Conservation (phyloP, 306 rosid genomes). For the Arachis stenosperma region DNA sequence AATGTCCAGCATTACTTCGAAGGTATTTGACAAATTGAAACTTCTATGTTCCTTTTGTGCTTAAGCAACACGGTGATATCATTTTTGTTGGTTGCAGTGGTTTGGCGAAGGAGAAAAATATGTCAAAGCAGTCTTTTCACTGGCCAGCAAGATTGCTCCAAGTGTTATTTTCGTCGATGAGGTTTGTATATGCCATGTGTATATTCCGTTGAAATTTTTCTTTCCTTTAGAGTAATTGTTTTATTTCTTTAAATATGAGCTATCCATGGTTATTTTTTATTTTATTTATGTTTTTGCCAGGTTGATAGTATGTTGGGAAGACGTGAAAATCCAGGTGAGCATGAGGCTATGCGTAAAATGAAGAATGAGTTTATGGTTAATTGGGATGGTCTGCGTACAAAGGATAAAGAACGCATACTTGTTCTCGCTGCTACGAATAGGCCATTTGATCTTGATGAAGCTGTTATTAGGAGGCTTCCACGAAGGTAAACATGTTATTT, state of each 20-base stretch:
- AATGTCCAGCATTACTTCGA: conserved; percentile 94
- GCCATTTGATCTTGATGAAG: conserved; percentile 99
- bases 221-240: neutral
- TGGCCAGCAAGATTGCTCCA: conserved; percentile 97
- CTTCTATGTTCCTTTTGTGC: conserved; percentile 3
- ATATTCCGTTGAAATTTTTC: neutral
- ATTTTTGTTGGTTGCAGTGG: conserved; percentile 68
- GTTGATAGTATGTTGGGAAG: conserved; percentile 98
- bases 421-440: conserved; percentile 98
- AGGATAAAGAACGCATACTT: conserved; percentile 92
- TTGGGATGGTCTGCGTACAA: conserved; percentile 98
- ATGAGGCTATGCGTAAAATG: conserved; percentile 99
- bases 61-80: conserved; percentile 23
- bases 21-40: conserved; percentile 52
- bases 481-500: conserved; percentile 60
- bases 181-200: conserved; percentile 52
- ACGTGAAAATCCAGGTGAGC: conserved; percentile 97
- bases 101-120: conserved; percentile 98
- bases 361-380: conserved; percentile 99
- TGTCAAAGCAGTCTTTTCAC: conserved; percentile 92
- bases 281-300: conserved; percentile 44
- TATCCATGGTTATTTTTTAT: neutral
- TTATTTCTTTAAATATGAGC: neutral
- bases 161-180: conserved; percentile 95
- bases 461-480: conserved; percentile 98